Evolutionary conservation across 768 basidiomycete genomes (phyloP).

Genomic region (Neoboletus subvelutipes): DNA sequence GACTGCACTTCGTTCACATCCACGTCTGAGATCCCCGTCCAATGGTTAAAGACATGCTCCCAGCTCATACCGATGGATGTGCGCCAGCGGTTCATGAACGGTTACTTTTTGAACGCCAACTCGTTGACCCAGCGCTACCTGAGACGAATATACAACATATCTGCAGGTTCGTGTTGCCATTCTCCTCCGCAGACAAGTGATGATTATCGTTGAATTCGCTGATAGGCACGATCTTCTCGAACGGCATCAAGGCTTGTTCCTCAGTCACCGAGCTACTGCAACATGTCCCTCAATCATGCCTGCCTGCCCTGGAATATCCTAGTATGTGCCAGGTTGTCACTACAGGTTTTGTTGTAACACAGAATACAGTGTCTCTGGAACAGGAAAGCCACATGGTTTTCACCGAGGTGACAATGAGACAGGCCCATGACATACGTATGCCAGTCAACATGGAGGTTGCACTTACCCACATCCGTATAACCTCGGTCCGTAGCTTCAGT

Average conservation of each 20-base stretch:
- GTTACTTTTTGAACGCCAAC: slow-evolving; percentile 76
- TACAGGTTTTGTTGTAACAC: slow-evolving; percentile 9
- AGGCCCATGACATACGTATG: slow-evolving; percentile 61
- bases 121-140: slow-evolving; percentile 68
- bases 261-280: slow-evolving; percentile 61
- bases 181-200: neutral
- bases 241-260: slow-evolving; percentile 56
- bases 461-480: slow-evolving; percentile 70
- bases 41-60: slow-evolving; percentile 77
- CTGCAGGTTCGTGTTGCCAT: slow-evolving; percentile 38
- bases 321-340: slow-evolving; percentile 39
- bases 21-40: slow-evolving; percentile 74
- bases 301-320: slow-evolving; percentile 51
- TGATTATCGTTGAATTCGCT: neutral
- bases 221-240: slow-evolving; percentile 52
- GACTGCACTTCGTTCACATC: slow-evolving; percentile 81
- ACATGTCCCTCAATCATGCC: slow-evolving; percentile 48
- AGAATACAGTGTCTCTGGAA: slow-evolving; percentile 55
- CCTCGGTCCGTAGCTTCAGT: slow-evolving; percentile 52
- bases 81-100: slow-evolving; percentile 54
- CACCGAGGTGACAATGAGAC: slow-evolving; percentile 64
- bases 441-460: slow-evolving; percentile 72
- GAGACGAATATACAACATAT: slow-evolving; percentile 73
- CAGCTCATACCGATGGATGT: slow-evolving; percentile 75
- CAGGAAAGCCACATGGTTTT: slow-evolving; percentile 55